These are phyloP conservation scores for Sphaceloma murrayae DNA, from an alignment of 2,329 filamentous ascomycete species.

Conservation along the genomic window DNA sequence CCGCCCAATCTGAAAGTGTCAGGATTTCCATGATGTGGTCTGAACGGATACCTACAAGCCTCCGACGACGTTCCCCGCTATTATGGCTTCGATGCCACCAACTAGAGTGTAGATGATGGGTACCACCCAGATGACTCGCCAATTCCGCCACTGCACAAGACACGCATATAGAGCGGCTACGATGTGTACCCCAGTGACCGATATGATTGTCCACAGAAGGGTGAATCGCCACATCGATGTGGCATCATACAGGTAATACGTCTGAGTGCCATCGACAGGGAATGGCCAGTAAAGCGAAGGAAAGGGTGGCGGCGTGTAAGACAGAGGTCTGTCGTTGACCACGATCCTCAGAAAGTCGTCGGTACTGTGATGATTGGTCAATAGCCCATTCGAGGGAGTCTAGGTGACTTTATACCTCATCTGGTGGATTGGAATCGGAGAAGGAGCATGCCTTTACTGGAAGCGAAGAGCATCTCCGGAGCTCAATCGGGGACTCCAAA, in stretches of 20 bases:
- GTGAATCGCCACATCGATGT: constrained; percentile 81
- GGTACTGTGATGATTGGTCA: constrained; percentile 15
- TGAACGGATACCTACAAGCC: constrained; percentile 53
- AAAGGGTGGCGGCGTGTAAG: constrained; percentile 62
- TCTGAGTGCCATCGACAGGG: constrained; percentile 46
- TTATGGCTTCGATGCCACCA: constrained; percentile 64
- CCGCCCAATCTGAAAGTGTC: constrained; percentile 59
- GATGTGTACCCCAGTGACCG: constrained; percentile 66
- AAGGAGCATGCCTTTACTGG: too few relatives aligned
- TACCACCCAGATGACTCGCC: constrained; percentile 56
- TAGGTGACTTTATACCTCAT: too few relatives aligned
- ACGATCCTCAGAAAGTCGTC: constrained; percentile 37
- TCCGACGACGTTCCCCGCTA: constrained; percentile 74
- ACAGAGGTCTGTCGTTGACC: constrained; percentile 40
- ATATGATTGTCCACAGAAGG: constrained; percentile 72
- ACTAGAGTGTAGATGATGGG: constrained; percentile 62
- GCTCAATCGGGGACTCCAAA: too few relatives aligned
- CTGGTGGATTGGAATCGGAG: too few relatives aligned
- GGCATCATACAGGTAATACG: constrained; percentile 61
- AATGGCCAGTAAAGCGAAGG: constrained; percentile 74
- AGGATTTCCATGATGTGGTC: too few relatives aligned
- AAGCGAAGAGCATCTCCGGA: too few relatives aligned
- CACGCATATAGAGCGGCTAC: constrained; percentile 63
- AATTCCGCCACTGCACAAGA: constrained; percentile 54
- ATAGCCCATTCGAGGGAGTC: too few relatives aligned